phyloP scores from a whole-genome alignment of 2,329 filamentous ascomycete species.

The Ceratocystiopsis minuta region DNA sequence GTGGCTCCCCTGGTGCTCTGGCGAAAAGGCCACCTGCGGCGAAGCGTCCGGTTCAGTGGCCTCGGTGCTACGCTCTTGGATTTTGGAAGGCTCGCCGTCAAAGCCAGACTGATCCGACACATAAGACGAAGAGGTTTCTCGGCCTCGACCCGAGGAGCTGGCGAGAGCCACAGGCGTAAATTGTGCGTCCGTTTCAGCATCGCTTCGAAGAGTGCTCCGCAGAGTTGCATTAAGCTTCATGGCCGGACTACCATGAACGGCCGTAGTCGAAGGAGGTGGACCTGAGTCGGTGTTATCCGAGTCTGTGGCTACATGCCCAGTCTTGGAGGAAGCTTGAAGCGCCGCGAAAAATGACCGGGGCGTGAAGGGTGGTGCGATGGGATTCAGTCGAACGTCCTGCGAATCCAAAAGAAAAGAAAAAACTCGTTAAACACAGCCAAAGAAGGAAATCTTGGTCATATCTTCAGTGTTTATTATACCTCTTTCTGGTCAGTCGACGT shows the following conservation, averaged over 20 bases:
- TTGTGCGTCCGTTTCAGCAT: no score
- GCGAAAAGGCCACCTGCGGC: neutral
- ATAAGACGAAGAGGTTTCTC: neutral
- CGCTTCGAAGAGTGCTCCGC: no score
- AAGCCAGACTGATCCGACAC: constrained; percentile 2
- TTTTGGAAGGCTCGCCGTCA: neutral
- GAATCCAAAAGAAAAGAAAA: constrained; percentile 10
- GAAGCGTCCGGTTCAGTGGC: constrained; percentile 3
- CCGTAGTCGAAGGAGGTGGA: no score
- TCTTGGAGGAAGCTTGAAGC: no score
- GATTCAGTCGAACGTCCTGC: constrained; percentile 36
- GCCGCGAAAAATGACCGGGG: constrained; percentile 19
- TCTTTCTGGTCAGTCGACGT: constrained; percentile 19
- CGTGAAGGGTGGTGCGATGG: constrained; percentile 36
- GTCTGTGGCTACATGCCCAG: no score
- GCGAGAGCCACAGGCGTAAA: no score
- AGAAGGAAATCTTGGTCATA: constrained; percentile 13
- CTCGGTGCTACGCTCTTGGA: constrained; percentile 5
- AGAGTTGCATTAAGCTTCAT: no score
- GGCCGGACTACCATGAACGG: no score
- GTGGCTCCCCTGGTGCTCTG: neutral
- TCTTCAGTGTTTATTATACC: constrained; percentile 23
- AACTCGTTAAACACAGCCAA: constrained; percentile 24
- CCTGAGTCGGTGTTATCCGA: no score
- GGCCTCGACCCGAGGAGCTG: neutral